phyloP scores from a whole-genome alignment of 139 green algal genomes.

The Chlamydomonas eustigma region DNA sequence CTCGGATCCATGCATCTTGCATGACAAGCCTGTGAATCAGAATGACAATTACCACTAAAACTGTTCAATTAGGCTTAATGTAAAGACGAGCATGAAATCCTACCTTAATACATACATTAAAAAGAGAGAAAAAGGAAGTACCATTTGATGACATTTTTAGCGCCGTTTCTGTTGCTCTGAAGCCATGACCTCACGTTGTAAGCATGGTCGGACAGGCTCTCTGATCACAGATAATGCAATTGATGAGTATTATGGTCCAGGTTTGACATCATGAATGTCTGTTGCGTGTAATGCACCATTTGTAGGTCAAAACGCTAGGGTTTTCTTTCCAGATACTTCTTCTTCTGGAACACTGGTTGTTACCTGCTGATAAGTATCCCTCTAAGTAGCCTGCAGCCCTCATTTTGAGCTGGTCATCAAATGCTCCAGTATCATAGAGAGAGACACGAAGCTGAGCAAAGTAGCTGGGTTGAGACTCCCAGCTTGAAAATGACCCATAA shows the following conservation, averaged over 20 bases:
- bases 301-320: neutral
- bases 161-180: neutral
- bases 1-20: conserved; percentile 1
- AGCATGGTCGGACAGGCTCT: neutral
- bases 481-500: no score
- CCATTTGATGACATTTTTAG: neutral
- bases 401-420: neutral
- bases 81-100: neutral
- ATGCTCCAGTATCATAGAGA: neutral
- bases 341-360: neutral
- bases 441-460: neutral
- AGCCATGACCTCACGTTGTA: neutral
- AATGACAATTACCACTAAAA: neutral
- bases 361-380: neutral
- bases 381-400: neutral
- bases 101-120: neutral
- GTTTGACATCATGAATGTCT: neutral
- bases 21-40: neutral
- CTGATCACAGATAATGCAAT: neutral
- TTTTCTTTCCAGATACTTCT: neutral
- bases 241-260: neutral
- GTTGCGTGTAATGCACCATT: neutral
- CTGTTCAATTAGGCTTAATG: neutral
- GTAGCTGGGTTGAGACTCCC: no score
- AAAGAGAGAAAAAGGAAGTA: no score